Conservation (phyloP, 2,329 filamentous ascomycete species). For the Furcasterigmium sp. region DNA sequence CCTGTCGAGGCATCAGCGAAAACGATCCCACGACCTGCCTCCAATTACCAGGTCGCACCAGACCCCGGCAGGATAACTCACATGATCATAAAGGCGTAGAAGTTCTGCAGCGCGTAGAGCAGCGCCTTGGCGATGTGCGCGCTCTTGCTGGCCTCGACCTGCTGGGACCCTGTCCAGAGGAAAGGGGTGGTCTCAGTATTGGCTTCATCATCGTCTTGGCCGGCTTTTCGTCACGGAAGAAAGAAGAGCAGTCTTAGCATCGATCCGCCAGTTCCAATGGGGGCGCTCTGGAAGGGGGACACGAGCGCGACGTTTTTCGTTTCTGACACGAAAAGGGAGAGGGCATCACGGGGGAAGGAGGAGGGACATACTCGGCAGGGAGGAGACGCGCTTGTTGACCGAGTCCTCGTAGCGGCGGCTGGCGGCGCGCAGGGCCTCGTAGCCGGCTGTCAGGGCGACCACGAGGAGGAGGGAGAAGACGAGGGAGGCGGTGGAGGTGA, state of each 20-base stretch:
- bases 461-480: slow-evolving; percentile 79
- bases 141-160: slow-evolving; percentile 55
- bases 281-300: slow-evolving; percentile 4
- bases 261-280: slow-evolving; percentile 2
- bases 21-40: neutral
- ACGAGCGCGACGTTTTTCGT: slow-evolving; percentile 5
- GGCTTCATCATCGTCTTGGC: slow-evolving; percentile 23
- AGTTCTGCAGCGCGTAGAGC: slow-evolving; percentile 89
- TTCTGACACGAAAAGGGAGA: slow-evolving; percentile 2
- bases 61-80: slow-evolving; percentile 45
- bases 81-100: slow-evolving; percentile 99
- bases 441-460: slow-evolving; percentile 80
- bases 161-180: slow-evolving; percentile 68
- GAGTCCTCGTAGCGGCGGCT: slow-evolving; percentile 71
- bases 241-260: slow-evolving; percentile 14
- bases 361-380: slow-evolving; percentile 44
- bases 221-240: slow-evolving; percentile 11
- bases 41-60: too few species aligned
- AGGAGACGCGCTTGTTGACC: slow-evolving; percentile 40
- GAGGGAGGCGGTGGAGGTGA: slow-evolving; percentile 69
- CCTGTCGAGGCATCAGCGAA: slow-evolving; percentile 46
- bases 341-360: slow-evolving; percentile 3
- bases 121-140: slow-evolving; percentile 74
- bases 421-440: slow-evolving; percentile 78
- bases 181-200: slow-evolving; percentile 60